phyloP scores from a whole-genome alignment of 495 filamentous ascomycete genomes.

The Neurospora sp. region DNA sequence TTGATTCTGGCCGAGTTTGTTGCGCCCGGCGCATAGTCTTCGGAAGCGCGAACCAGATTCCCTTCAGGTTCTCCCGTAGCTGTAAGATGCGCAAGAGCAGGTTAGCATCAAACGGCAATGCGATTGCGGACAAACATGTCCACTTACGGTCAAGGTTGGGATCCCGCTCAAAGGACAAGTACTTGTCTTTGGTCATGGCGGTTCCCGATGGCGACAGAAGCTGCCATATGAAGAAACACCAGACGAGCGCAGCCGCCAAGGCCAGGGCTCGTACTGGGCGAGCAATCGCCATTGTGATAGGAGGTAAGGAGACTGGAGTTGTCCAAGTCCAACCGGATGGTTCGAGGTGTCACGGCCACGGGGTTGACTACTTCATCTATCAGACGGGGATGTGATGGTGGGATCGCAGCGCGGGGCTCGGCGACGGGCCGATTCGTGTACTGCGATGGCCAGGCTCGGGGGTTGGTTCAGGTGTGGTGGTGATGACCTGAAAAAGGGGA shows the following conservation, averaged over 20 bases:
- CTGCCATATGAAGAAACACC: constrained; percentile 65
- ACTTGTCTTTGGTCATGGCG: constrained; percentile 26
- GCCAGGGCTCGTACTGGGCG: constrained; percentile 72
- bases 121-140: not conserved
- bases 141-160: constrained; percentile 73
- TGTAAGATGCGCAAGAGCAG: constrained; percentile 25
- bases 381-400: not conserved
- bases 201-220: constrained; percentile 42
- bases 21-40: constrained; percentile 62
- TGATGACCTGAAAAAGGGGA: not conserved
- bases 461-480: not conserved
- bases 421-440: not conserved
- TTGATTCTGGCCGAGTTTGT: constrained; percentile 72
- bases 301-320: constrained; percentile 16
- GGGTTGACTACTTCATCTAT: not conserved
- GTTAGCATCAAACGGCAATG: constrained; percentile 1
- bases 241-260: constrained; percentile 56
- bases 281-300: constrained; percentile 60
- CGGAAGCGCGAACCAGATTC: constrained; percentile 56
- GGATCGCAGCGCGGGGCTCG: not conserved
- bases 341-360: not conserved
- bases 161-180: constrained; percentile 52
- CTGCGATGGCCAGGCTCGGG: not conserved
- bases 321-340: not conserved
- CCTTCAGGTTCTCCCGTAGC: constrained; percentile 76